These are phyloP conservation scores for Mycena belliarum DNA, from an alignment of 768 basidiomycete species.

Conservation along the genomic window DNA sequence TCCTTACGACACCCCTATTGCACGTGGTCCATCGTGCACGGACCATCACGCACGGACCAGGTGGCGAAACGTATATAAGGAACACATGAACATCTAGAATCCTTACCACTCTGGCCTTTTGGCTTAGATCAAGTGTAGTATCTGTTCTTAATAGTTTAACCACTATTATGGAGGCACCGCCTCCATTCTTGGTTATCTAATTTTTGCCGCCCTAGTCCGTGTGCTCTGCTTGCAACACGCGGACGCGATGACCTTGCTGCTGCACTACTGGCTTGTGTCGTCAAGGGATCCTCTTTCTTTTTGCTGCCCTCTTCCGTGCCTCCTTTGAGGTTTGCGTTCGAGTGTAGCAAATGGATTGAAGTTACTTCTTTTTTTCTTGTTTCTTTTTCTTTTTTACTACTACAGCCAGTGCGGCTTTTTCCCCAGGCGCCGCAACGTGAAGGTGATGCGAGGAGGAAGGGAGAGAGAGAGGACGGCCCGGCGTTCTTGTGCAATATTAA, in stretches of 20 bases:
- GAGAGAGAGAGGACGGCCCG: too few species aligned
- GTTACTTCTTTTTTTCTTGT: too few species aligned
- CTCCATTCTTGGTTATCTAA: conserved; percentile 1
- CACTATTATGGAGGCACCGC: conserved; percentile 38
- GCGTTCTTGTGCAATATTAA: too few species aligned
- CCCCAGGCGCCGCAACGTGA: too few species aligned
- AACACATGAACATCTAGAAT: conserved; percentile 5
- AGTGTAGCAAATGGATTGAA: too few species aligned
- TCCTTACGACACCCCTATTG: too few species aligned
- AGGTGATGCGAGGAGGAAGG: too few species aligned
- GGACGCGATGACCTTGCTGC: neutral
- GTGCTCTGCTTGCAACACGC: neutral
- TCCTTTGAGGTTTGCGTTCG: too few species aligned
- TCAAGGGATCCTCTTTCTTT: neutral
- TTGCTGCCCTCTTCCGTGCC: neutral
- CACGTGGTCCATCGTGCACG: too few species aligned
- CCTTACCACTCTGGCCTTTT: conserved; percentile 90
- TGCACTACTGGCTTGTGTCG: neutral
- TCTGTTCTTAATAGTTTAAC: conserved; percentile 82
- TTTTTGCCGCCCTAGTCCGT: neutral
- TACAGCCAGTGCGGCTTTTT: too few species aligned
- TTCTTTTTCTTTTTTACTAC: too few species aligned
- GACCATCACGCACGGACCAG: too few species aligned
- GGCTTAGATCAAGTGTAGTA: conserved; percentile 98
- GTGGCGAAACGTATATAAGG: neutral